Percentiles rank a stretch among this genome's conserved stretches.
These are phyloP conservation scores for Claviceps capensis DNA, from an alignment of 2,329 filamentous ascomycete genomes.

Conservation along the genomic window DNA sequence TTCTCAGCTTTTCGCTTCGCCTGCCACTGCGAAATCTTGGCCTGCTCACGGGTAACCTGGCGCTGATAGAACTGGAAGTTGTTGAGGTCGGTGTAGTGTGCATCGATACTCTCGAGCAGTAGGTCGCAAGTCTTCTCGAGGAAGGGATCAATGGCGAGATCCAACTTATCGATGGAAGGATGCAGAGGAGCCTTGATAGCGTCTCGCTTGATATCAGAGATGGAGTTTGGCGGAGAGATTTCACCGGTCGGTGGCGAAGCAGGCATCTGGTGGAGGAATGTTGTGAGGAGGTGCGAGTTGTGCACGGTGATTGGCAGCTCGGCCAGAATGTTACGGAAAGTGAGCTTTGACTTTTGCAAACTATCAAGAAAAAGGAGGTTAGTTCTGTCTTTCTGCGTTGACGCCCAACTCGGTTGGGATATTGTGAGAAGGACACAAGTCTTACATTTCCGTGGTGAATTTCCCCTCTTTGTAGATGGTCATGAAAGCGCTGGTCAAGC, in stretches of 20 bases:
- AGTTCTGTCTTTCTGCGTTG: not conserved
- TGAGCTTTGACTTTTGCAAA: constrained; percentile 85
- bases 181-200: constrained; percentile 52
- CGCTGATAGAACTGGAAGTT: constrained; percentile 97
- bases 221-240: constrained; percentile 62
- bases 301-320: constrained; percentile 83
- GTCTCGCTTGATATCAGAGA: constrained; percentile 62
- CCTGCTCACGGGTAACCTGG: constrained; percentile 82
- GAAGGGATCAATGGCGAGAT: constrained; percentile 91
- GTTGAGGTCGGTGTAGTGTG: constrained; percentile 96
- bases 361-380: constrained; percentile 28
- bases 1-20: constrained; percentile 95
- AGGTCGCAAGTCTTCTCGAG: constrained; percentile 97
- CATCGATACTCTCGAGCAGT: constrained; percentile 90
- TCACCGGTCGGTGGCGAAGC: constrained; percentile 46
- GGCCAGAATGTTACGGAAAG: constrained; percentile 84
- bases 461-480: constrained; percentile 89
- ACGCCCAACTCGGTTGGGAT: not conserved
- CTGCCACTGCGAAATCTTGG: constrained; percentile 95
- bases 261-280: constrained; percentile 87
- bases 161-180: constrained; percentile 79
- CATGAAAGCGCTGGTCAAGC: constrained; percentile 79
- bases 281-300: constrained; percentile 94
- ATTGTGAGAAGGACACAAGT: not conserved
- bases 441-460: constrained; percentile 90